Percentiles rank a stretch among this genome's conserved stretches.
phyloP scores from a whole-genome alignment of 257 asterid genomes.

The Scutellaria barbata region DNA sequence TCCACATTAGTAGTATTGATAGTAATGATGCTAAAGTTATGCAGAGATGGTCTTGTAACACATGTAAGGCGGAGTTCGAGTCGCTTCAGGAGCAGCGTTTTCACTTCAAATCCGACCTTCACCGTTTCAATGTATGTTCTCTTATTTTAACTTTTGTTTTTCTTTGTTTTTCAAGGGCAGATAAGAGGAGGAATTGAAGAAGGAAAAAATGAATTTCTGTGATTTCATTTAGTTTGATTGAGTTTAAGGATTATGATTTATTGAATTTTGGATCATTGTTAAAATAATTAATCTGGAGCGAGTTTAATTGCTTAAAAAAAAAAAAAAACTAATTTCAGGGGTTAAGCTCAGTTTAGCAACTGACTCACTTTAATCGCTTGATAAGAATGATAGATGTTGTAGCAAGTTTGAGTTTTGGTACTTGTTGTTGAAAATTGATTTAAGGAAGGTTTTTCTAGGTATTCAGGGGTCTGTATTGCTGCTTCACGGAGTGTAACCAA shows the following conservation, averaged over 20 bases:
- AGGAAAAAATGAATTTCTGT: neutral
- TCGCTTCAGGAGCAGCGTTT: conserved; percentile 88
- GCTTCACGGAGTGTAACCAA: neutral
- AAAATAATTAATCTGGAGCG: neutral
- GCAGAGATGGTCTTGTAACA: conserved; percentile 94
- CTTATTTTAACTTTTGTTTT: neutral
- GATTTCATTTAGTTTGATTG: conserved; percentile 12
- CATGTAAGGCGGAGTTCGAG: conserved; percentile 89
- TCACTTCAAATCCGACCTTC: conserved; percentile 94
- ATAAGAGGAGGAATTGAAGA: neutral
- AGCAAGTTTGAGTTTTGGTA: too few species aligned
- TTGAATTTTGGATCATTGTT: neutral
- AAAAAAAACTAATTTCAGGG: neutral
- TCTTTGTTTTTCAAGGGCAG: neutral
- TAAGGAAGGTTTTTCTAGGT: too few species aligned
- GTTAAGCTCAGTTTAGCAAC: neutral
- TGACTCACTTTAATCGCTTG: too few species aligned
- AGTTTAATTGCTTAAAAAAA: neutral
- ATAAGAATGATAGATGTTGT: too few species aligned
- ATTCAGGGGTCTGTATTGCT: too few species aligned
- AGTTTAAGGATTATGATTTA: conserved; percentile 8
- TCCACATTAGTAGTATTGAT: neutral
- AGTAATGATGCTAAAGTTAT: conserved; percentile 29
- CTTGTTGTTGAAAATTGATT: too few species aligned
- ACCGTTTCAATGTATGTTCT: conserved; percentile 77